These are phyloP conservation scores for Dryadomyces quercus-mongolicae DNA, from an alignment of 2,329 filamentous ascomycete genomes.

Conservation along the genomic window DNA sequence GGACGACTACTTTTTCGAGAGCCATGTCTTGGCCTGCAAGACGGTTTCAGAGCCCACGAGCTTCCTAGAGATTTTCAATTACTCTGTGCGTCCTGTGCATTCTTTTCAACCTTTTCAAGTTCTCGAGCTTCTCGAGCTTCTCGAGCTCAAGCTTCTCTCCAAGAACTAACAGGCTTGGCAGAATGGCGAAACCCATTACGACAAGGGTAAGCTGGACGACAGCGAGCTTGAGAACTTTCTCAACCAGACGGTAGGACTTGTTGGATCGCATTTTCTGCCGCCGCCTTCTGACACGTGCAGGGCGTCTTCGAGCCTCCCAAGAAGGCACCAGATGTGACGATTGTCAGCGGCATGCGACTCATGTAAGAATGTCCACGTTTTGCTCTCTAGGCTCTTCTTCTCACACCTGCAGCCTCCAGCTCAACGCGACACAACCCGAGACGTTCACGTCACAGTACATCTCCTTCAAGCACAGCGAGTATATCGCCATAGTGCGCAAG, in stretches of 20 bases:
- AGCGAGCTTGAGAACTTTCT: conserved; percentile 46
- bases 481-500: conserved; percentile 42
- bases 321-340: conserved; percentile 27
- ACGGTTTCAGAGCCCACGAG: conserved; percentile 38
- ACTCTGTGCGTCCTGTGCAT: conserved; percentile 35
- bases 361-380: conserved; percentile 27
- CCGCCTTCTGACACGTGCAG: not conserved
- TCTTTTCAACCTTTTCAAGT: too few species aligned
- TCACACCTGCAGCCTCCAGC: conserved; percentile 33
- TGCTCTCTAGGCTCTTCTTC: not conserved
- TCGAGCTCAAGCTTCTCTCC: too few species aligned
- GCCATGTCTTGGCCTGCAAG: conserved; percentile 33
- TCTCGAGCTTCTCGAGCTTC: too few species aligned
- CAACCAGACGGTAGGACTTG: conserved; percentile 25
- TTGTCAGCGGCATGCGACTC: conserved; percentile 40
- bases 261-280: not conserved
- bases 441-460: conserved; percentile 46
- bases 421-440: conserved; percentile 41
- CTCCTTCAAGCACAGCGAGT: conserved; percentile 36
- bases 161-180: conserved; percentile 15
- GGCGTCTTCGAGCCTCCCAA: conserved; percentile 17
- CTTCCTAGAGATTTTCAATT: conserved; percentile 48
- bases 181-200: conserved; percentile 38
- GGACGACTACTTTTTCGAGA: conserved; percentile 47
- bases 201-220: conserved; percentile 34